Conservation (phyloP, 495 filamentous ascomycete species). For the Tuber brumale region DNA sequence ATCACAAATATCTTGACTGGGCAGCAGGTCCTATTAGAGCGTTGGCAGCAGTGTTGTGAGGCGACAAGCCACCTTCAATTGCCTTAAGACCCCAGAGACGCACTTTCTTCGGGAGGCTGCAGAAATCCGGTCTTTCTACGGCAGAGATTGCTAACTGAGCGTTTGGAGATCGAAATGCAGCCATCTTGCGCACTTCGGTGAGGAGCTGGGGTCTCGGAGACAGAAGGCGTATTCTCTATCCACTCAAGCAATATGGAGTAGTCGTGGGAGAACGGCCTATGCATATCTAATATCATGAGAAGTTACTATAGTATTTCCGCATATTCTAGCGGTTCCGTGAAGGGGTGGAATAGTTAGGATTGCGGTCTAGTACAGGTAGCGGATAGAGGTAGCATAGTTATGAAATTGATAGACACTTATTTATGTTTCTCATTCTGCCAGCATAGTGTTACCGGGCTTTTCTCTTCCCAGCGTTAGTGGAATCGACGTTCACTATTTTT, state of each 20-base stretch:
- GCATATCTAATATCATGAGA: slow-evolving; percentile 14
- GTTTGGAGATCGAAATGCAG: slow-evolving; percentile 31
- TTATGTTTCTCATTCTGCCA: background rate
- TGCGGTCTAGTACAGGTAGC: too few relatives aligned
- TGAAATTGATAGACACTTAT: background rate
- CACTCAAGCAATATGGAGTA: slow-evolving; percentile 28
- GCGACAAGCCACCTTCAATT: slow-evolving; percentile 3
- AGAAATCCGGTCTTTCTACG: slow-evolving; percentile 50
- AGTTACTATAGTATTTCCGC: too few relatives aligned
- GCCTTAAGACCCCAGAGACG: slow-evolving; percentile 53
- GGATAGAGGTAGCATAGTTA: too few relatives aligned
- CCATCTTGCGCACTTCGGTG: slow-evolving; percentile 16
- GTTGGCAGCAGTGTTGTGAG: slow-evolving; percentile 10
- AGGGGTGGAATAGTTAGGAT: background rate
- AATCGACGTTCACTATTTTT: background rate
- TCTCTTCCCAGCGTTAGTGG: background rate
- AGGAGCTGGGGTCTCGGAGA: slow-evolving; percentile 26
- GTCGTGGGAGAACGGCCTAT: slow-evolving; percentile 41
- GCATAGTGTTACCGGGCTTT: background rate
- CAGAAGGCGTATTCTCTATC: slow-evolving; percentile 42
- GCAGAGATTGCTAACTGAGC: slow-evolving; percentile 37
- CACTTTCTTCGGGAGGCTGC: slow-evolving; percentile 59
- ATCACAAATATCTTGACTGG: background rate
- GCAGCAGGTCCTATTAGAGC: background rate
- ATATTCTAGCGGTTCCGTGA: background rate